Evolutionary conservation across 176 grass and related monocot species (phyloP).

Genomic region (Oryza longistaminata): DNA sequence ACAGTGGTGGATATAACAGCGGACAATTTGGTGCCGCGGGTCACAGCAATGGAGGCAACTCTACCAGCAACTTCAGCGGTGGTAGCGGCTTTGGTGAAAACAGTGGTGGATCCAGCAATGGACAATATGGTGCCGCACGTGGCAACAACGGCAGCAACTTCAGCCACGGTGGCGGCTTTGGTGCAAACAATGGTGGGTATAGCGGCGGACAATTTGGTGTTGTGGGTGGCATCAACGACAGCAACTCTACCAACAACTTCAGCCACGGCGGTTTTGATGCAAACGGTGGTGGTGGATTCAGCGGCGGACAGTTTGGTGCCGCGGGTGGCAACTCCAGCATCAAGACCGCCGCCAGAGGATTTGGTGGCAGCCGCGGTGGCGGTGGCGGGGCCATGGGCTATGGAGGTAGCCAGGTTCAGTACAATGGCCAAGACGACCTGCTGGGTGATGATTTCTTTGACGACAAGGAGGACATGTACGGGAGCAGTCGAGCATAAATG

Average conservation of each 20-base stretch:
- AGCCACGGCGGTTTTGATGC: neutral
- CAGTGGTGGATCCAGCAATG: neutral
- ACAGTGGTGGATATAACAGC: neutral
- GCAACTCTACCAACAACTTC: neutral
- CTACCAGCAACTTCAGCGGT: neutral
- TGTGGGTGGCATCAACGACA: neutral
- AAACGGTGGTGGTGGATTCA: neutral
- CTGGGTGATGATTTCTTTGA: constrained; percentile 44
- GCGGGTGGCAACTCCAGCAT: neutral
- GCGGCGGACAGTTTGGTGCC: constrained; percentile 14
- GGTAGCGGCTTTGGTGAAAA: neutral
- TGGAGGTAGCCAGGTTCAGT: constrained; percentile 34
- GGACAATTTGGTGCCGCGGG: neutral
- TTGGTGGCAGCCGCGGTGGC: neutral
- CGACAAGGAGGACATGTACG: constrained; percentile 47
- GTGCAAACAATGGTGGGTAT: neutral
- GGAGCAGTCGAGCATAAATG: constrained; percentile 35
- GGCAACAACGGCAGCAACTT: neutral
- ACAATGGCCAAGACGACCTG: constrained; percentile 50
- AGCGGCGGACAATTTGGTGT: constrained; percentile 13
- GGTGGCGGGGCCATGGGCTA: neutral
- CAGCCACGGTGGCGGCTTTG: neutral
- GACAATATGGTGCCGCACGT: neutral
- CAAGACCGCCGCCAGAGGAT: neutral
- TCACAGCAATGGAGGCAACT: neutral